A percentile compares a stretch with the other conserved stretches of the same genome.
phyloP scores from a whole-genome alignment of 371 early-diverging fungal genomes.

The Mortierella sp. region DNA sequence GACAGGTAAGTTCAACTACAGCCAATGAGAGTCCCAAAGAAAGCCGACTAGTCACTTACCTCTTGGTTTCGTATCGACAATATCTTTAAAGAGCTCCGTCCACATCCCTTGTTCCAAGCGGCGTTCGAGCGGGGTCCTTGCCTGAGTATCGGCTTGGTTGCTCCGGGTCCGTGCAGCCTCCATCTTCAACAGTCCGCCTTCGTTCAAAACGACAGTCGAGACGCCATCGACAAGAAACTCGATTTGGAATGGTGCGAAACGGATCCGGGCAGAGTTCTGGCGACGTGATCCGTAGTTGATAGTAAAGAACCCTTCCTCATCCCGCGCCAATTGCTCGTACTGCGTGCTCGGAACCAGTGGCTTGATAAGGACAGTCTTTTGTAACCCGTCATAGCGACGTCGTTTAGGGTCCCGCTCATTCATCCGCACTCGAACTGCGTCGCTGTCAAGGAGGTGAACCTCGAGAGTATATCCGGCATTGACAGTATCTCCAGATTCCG shows the following conservation, averaged over 20 bases:
- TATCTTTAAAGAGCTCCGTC: conserved; percentile 91
- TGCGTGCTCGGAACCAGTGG: conserved; percentile 57
- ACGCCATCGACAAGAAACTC: conserved; percentile 73
- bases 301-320: conserved; percentile 25
- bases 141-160: neutral
- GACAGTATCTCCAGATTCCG: neutral
- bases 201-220: conserved; percentile 82
- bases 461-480: conserved; percentile 60
- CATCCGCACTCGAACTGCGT: conserved; percentile 76
- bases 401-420: conserved; percentile 76
- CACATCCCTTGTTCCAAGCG: conserved; percentile 77
- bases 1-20: no score
- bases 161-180: conserved; percentile 85
- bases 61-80: conserved; percentile 91
- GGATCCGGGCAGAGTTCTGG: conserved; percentile 62
- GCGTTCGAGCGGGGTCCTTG: conserved; percentile 27
- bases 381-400: conserved; percentile 81
- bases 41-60: conserved; percentile 62
- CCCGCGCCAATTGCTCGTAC: conserved; percentile 45
- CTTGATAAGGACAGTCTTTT: conserved; percentile 67
- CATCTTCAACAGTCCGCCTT: conserved; percentile 85
- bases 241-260: conserved; percentile 73
- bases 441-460: conserved; percentile 67
- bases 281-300: conserved; percentile 44
- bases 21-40: neutral